Conservation (phyloP, 805 yeast species). For the Wickerhamiella azyma region DNA sequence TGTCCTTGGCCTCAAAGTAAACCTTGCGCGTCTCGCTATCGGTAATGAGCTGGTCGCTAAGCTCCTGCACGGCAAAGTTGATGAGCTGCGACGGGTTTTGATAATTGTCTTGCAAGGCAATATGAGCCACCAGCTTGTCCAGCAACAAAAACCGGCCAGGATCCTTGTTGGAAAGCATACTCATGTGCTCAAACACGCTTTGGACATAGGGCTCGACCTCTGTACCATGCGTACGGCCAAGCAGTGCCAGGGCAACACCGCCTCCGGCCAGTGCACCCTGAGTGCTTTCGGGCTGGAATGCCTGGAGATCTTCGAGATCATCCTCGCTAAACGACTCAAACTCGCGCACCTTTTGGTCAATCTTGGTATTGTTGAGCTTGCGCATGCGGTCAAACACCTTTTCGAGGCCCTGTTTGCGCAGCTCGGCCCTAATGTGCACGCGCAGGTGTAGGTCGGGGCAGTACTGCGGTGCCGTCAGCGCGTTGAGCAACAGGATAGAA, state of each 20-base stretch:
- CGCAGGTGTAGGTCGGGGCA: constrained; percentile 29
- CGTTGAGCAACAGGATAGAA: constrained; percentile 56
- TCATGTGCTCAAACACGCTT: constrained; percentile 54
- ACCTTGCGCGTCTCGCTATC: constrained; percentile 80
- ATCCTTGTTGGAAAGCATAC: constrained; percentile 32
- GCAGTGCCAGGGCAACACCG: constrained; percentile 58
- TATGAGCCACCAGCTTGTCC: constrained; percentile 46
- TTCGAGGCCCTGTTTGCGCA: constrained; percentile 44
- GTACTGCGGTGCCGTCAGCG: constrained; percentile 30
- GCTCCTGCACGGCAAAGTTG: constrained; percentile 60
- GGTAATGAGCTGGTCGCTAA: constrained; percentile 60
- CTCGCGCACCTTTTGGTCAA: constrained; percentile 51
- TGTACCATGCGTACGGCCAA: constrained; percentile 42
- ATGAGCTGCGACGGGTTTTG: constrained; percentile 39
- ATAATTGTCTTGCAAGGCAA: constrained; percentile 30
- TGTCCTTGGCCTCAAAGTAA: constrained; percentile 39
- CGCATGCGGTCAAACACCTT: constrained; percentile 40
- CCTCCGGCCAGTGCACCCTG: background rate
- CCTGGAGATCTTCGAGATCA: constrained; percentile 34
- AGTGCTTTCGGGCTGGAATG: no score
- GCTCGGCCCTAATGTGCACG: constrained; percentile 43
- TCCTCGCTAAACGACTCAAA: constrained; percentile 37
- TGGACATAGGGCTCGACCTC: constrained; percentile 45
- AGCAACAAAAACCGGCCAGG: constrained; percentile 41
- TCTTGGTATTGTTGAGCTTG: constrained; percentile 39